A percentile compares a stretch with the other conserved stretches of the same genome.
Evolutionary conservation across 495 filamentous ascomycete species (phyloP).

Genomic region (Mycothermus thermophilus): DNA sequence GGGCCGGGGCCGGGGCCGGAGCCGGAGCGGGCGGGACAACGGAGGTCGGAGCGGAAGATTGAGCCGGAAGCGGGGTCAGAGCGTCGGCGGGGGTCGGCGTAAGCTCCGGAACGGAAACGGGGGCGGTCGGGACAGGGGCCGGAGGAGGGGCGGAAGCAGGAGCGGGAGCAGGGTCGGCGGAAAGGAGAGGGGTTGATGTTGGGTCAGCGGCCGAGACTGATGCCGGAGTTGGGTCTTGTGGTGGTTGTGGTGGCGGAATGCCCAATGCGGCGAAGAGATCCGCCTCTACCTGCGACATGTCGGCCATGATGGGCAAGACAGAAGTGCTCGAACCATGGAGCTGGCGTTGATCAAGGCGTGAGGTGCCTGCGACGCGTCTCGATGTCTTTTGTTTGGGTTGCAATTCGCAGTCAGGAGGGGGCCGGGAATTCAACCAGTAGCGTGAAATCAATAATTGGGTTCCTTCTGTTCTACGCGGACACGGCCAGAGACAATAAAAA

Average conservation of each 20-base stretch:
- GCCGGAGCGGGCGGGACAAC: neutral
- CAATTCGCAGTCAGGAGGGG: too few species aligned
- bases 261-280: conserved; percentile 11
- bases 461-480: too few species aligned
- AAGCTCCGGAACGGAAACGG: neutral
- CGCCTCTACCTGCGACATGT: conserved; percentile 6
- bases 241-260: too few species aligned
- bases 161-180: neutral
- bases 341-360: neutral
- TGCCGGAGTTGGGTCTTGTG: too few species aligned
- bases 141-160: neutral
- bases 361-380: neutral
- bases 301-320: conserved; percentile 9
- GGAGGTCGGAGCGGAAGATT: neutral
- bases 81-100: neutral
- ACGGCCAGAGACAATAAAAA: too few species aligned
- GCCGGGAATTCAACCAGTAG: too few species aligned
- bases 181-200: neutral
- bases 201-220: neutral
- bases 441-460: too few species aligned
- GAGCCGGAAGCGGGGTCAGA: neutral
- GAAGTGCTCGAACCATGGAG: conserved; percentile 5
- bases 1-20: neutral
- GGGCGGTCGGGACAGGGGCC: neutral
- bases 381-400: too few species aligned